Base-by-base conservation (phyloP, 106 monocot genomes). In the Dendrobium huoshanense region DNA sequence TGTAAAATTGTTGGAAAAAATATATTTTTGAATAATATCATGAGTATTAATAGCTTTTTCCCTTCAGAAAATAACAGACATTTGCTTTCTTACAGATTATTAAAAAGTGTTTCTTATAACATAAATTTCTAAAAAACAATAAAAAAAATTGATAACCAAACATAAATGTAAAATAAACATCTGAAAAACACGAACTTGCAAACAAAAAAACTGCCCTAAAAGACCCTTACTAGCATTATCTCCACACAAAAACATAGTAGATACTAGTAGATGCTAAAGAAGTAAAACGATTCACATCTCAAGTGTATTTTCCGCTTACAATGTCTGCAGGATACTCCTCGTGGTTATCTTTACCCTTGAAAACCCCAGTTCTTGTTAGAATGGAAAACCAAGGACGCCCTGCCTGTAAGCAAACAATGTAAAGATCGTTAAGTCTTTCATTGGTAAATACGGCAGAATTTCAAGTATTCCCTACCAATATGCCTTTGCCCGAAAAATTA, bases 311-410 rank as follows among this genome's bases (percentile, higher is more conserved):
- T 73, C 6, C 13, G 47, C 83, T 40, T 84, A 98, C 97, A 92
- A 91, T 25, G 80, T 98, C 89, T 44, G 97, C 94, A 78, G 97
- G 97, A 78, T 82, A 88, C 22, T 89, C 80, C 82, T 78, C 4
- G 74, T 98, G 87, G 59, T 98, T 95, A 58, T 87, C 84, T 48
- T 91, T 85, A 82, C 89, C 94, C 81, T 82, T 90, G 41, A 98
- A 98, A 65, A 98, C 92, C 6, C 97, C 97, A 8, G 97, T 98
- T 78, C 92, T 94, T 11, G 94, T 98, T 51, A 98, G 87, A 83
- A 98, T 87, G 44, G 94, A 92, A 88, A 89, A 94, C 97, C 97
- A 98, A 29, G 92, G 92, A 72, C 77, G 82, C 48, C 97, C 97
- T 17, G 92, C 89, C 97, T 98, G 84, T 54, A 84, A 82, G 19